Evolutionary conservation across 116 monocot species (phyloP).

Genomic region (Papilionanthe hybrid): DNA sequence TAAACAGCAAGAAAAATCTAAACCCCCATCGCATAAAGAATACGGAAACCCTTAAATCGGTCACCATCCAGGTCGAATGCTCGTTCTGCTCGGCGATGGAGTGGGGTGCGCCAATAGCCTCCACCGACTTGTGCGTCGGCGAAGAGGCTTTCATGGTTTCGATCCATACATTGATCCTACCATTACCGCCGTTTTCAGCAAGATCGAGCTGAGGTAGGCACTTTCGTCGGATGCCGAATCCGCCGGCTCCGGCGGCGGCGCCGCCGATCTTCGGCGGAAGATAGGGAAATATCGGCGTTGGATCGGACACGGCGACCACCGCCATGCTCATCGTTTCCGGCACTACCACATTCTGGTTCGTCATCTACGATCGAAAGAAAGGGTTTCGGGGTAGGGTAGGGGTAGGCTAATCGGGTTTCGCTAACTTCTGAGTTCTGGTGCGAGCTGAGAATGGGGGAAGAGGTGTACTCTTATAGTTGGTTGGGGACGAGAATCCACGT

Average conservation of each 20-base stretch:
- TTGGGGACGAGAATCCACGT: slow-evolving; percentile 6
- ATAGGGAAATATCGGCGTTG: slow-evolving; percentile 5
- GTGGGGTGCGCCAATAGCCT: not conserved
- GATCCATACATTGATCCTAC: slow-evolving; percentile 18
- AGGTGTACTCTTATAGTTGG: slow-evolving; percentile 12
- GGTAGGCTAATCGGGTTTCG: too few species aligned
- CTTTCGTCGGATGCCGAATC: not conserved
- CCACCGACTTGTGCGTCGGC: slow-evolving; percentile 10
- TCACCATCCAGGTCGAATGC: slow-evolving; percentile 1
- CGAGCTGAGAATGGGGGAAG: not conserved
- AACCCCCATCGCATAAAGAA: not conserved
- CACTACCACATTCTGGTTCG: slow-evolving; percentile 21
- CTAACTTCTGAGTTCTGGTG: not conserved
- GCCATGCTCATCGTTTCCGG: slow-evolving; percentile 9
- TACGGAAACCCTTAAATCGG: not conserved
- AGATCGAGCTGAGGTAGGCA: slow-evolving; percentile 12
- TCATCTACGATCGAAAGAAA: slow-evolving; percentile 3
- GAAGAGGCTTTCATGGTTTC: slow-evolving; percentile 25
- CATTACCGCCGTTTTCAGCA: slow-evolving; percentile 2
- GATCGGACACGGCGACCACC: slow-evolving; percentile 12
- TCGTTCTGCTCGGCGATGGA: not conserved
- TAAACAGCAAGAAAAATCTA: not conserved
- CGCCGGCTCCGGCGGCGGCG: not conserved
- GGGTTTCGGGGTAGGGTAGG: not conserved
- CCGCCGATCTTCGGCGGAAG: slow-evolving; percentile 3